Conservation (phyloP, 768 basidiomycete species). For the Mycena vitilis region DNA sequence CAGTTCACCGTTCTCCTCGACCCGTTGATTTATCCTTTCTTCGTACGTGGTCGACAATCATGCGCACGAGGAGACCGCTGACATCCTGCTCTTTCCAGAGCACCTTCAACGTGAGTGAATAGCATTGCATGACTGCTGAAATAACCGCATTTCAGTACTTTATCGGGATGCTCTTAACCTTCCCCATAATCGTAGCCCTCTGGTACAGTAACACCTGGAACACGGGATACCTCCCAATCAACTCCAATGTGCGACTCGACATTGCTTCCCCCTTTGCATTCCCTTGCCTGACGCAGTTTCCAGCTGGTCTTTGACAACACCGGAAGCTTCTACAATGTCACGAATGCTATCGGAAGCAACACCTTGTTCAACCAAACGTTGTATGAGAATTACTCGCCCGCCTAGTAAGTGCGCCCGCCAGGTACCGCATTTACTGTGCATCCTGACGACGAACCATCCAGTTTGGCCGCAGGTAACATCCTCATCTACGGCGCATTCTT, state of each 20-base stretch:
- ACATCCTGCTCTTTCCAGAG: slow-evolving; percentile 11
- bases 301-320: slow-evolving; percentile 54
- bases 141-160: neutral
- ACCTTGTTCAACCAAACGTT: slow-evolving; percentile 46
- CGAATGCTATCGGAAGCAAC: slow-evolving; percentile 48
- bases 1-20: slow-evolving; percentile 37
- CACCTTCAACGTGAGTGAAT: slow-evolving; percentile 25
- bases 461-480: slow-evolving; percentile 40
- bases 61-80: slow-evolving; percentile 22
- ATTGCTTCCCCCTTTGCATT: too few relatives aligned
- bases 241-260: slow-evolving; percentile 43
- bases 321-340: slow-evolving; percentile 55
- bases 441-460: neutral
- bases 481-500: slow-evolving; percentile 45
- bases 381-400: slow-evolving; percentile 52
- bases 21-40: slow-evolving; percentile 49
- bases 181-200: slow-evolving; percentile 26
- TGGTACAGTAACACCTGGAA: slow-evolving; percentile 49
- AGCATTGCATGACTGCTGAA: neutral
- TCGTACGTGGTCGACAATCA: slow-evolving; percentile 42
- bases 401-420: slow-evolving; percentile 45
- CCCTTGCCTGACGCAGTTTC: neutral
- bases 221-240: slow-evolving; percentile 52
- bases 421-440: too few relatives aligned
- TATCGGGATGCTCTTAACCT: neutral